Evolutionary conservation across 768 basidiomycete genomes (phyloP).

Genomic region (Lactifluus echinatus): DNA sequence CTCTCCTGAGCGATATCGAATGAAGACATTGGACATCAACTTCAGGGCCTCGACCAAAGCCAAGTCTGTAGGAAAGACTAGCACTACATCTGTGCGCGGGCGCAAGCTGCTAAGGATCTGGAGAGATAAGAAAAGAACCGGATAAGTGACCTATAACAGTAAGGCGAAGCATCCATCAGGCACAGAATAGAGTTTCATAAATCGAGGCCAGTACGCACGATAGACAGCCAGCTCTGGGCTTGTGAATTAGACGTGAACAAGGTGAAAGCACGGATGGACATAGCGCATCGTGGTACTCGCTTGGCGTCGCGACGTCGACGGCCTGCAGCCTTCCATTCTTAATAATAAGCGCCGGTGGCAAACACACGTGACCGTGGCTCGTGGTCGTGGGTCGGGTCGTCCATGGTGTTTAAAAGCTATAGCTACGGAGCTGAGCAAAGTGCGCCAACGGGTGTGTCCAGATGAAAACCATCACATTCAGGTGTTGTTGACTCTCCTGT

Average conservation of each 20-base stretch:
- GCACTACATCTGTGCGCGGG: background rate
- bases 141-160: conserved; percentile 2
- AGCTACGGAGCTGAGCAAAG: too few relatives aligned
- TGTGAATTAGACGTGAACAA: background rate
- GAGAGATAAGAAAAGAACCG: conserved; percentile 8
- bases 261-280: conserved; percentile 1
- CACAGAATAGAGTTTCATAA: too few relatives aligned
- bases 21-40: conserved; percentile 1
- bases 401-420: too few relatives aligned
- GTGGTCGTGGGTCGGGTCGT: too few relatives aligned
- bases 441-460: too few relatives aligned
- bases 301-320: background rate
- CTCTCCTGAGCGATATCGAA: background rate
- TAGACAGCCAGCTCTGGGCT: conserved; percentile 3
- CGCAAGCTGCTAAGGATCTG: background rate
- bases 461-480: too few relatives aligned
- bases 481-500: too few relatives aligned
- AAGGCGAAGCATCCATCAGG: too few relatives aligned
- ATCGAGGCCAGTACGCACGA: conserved; percentile 1
- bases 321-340: too few relatives aligned
- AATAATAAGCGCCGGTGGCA: background rate
- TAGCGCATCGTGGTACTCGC: background rate
- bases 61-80: conserved; percentile 1
- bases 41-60: conserved; percentile 17
- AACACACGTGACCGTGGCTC: background rate